These are phyloP conservation scores for Candida hungchunana DNA, from an alignment of 805 yeast genomes.

Conservation along the genomic window DNA sequence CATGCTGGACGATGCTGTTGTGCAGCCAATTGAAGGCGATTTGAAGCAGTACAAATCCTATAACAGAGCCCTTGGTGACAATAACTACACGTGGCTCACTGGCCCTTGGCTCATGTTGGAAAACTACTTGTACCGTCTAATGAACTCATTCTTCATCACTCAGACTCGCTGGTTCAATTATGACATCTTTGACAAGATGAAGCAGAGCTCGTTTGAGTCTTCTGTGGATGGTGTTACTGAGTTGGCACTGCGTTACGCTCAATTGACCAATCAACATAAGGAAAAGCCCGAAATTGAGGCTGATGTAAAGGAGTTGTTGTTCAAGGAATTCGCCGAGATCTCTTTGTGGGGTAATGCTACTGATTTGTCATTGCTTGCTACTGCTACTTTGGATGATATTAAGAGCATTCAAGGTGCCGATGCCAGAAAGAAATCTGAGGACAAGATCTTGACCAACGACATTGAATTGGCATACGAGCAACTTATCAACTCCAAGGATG, in stretches of 20 bases:
- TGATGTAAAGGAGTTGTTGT: conserved; percentile 50
- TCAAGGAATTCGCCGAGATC: conserved; percentile 80
- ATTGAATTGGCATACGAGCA: conserved; percentile 61
- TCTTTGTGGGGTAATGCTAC: conserved; percentile 99
- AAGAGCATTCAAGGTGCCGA: conserved; percentile 88
- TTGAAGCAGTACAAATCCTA: conserved; percentile 48
- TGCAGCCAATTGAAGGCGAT: conserved; percentile 42
- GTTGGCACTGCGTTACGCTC: conserved; percentile 61
- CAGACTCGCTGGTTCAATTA: conserved; percentile 42
- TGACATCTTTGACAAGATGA: conserved; percentile 71
- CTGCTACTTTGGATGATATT: conserved; percentile 85
- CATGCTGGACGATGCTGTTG: conserved; percentile 37
- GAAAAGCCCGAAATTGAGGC: conserved; percentile 25
- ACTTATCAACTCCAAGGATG: conserved; percentile 26
- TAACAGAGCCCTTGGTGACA: conserved; percentile 46
- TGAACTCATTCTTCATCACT: conserved; percentile 42
- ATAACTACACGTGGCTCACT: conserved; percentile 58
- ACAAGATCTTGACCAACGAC: conserved; percentile 75
- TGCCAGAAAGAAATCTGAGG: conserved; percentile 75
- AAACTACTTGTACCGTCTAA: conserved; percentile 72
- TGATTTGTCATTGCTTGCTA: conserved; percentile 84
- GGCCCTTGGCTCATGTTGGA: conserved; percentile 93
- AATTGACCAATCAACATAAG: conserved; percentile 30
- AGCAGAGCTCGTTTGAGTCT: conserved; percentile 68
- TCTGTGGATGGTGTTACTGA: conserved; percentile 78